Percentiles rank a stretch among this genome's conserved stretches.
Conservation (phyloP, 495 filamentous ascomycete species). For the Recurvomyces mirabilis region DNA sequence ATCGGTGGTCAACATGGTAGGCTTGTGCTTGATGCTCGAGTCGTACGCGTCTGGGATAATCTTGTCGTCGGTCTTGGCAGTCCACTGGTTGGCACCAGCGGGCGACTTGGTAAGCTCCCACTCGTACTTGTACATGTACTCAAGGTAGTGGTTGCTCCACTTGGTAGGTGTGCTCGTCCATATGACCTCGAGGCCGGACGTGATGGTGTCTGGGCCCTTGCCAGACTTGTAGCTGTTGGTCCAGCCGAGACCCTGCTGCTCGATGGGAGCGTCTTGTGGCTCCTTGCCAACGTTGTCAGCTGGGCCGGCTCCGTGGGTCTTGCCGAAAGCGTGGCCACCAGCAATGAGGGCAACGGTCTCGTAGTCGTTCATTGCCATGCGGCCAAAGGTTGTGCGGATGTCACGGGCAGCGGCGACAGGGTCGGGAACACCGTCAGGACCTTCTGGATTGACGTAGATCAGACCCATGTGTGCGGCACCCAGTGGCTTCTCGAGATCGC, state of each 20-base stretch:
- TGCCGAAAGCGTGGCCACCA: slow-evolving; percentile 65
- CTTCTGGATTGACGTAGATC: slow-evolving; percentile 69
- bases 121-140: slow-evolving; percentile 65
- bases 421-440: slow-evolving; percentile 58
- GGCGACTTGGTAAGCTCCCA: slow-evolving; percentile 66
- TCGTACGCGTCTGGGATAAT: slow-evolving; percentile 60
- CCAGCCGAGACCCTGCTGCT: slow-evolving; percentile 60
- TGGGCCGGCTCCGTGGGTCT: slow-evolving; percentile 59
- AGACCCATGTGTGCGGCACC: slow-evolving; percentile 60
- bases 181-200: slow-evolving; percentile 59
- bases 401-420: slow-evolving; percentile 54
- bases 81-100: slow-evolving; percentile 62
- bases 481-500: slow-evolving; percentile 51
- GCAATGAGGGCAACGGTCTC: slow-evolving; percentile 64
- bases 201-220: slow-evolving; percentile 56
- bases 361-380: slow-evolving; percentile 71
- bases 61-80: slow-evolving; percentile 51
- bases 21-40: slow-evolving; percentile 50
- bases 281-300: slow-evolving; percentile 48
- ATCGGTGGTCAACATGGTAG: slow-evolving; percentile 60
- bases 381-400: slow-evolving; percentile 58
- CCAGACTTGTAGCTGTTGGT: slow-evolving; percentile 45
- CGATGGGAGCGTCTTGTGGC: slow-evolving; percentile 49
- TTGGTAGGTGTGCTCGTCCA: slow-evolving; percentile 61
- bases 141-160: slow-evolving; percentile 56